phyloP scores from a whole-genome alignment of 2,329 filamentous ascomycete species.

The Neurospora sp. region DNA sequence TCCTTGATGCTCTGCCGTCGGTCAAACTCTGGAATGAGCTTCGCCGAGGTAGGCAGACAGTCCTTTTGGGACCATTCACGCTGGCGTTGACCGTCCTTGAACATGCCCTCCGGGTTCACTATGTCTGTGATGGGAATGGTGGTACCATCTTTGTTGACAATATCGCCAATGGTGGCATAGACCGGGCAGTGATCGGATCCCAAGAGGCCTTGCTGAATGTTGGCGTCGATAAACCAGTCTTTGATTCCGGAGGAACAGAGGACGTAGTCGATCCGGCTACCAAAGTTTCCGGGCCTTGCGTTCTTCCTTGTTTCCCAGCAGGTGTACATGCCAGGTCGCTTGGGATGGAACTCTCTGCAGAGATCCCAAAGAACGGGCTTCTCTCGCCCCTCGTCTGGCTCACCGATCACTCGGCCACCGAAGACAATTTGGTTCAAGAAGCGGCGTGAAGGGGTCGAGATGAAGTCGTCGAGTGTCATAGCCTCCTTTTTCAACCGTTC shows the following conservation, averaged over 20 bases:
- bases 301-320: constrained; percentile 96
- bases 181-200: constrained; percentile 97
- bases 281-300: constrained; percentile 89
- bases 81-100: constrained; percentile 53
- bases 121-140: constrained; percentile 54
- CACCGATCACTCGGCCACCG: constrained; percentile 56
- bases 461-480: constrained; percentile 59
- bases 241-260: constrained; percentile 72
- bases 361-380: constrained; percentile 71
- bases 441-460: constrained; percentile 60
- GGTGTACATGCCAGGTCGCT: constrained; percentile 84
- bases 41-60: constrained; percentile 65
- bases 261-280: constrained; percentile 87
- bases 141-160: constrained; percentile 39
- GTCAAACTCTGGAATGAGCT: constrained; percentile 79
- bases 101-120: constrained; percentile 68
- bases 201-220: constrained; percentile 89
- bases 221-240: constrained; percentile 66
- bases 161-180: constrained; percentile 62
- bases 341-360: constrained; percentile 69
- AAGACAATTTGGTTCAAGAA: constrained; percentile 81
- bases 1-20: constrained; percentile 77
- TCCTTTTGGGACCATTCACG: constrained; percentile 58
- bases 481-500: constrained; percentile 64
- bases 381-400: constrained; percentile 60